Evolutionary conservation across 441 rosid species (phyloP).

Genomic region (Kokia cookei): DNA sequence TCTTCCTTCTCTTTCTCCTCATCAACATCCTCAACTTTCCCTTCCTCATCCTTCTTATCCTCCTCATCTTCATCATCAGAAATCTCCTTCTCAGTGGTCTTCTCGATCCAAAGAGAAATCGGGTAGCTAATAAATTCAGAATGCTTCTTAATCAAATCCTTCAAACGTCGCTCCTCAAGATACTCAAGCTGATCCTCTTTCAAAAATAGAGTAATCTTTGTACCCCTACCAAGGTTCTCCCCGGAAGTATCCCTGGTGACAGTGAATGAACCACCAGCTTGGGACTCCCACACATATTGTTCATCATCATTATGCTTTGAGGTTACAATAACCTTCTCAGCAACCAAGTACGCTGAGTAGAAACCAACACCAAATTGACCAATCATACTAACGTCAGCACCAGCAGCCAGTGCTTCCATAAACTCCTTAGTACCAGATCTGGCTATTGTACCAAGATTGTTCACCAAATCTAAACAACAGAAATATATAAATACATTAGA

Average conservation of each 20-base stretch:
- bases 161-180: slow-evolving; percentile 60
- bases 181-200: slow-evolving; percentile 79
- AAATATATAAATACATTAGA: not conserved
- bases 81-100: slow-evolving; percentile 68
- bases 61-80: slow-evolving; percentile 72
- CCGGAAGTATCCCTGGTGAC: slow-evolving; percentile 55
- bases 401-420: slow-evolving; percentile 30
- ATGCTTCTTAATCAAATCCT: slow-evolving; percentile 66
- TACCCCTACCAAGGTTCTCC: slow-evolving; percentile 62
- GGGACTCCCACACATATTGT: slow-evolving; percentile 67
- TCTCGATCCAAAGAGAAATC: slow-evolving; percentile 62
- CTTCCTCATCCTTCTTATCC: slow-evolving; percentile 72
- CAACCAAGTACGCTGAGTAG: not conserved
- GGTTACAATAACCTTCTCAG: slow-evolving; percentile 42
- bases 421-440: slow-evolving; percentile 70
- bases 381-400: not conserved
- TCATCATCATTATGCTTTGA: slow-evolving; percentile 67
- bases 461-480: slow-evolving; percentile 47
- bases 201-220: slow-evolving; percentile 53
- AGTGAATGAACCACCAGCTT: slow-evolving; percentile 71
- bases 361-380: not conserved
- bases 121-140: slow-evolving; percentile 72
- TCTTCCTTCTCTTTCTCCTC: slow-evolving; percentile 70
- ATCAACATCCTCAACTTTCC: slow-evolving; percentile 65
- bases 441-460: slow-evolving; percentile 69